Evolutionary conservation across 176 grass and related monocot species (phyloP).

Genomic region (Chrysopogon serrulatus): DNA sequence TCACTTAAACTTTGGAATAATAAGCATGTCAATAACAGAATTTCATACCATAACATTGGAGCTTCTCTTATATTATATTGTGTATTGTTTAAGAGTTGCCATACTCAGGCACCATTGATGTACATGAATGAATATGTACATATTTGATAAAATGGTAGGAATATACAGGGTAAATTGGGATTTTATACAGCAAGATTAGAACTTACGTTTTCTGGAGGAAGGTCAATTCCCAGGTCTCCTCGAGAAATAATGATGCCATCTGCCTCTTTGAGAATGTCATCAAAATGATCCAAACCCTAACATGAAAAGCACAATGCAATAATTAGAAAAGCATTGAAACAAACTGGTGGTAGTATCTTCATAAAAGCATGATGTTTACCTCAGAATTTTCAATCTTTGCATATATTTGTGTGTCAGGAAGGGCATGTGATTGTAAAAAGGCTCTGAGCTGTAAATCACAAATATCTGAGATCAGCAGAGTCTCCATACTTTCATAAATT

Average conservation of each 20-base stretch:
- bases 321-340: constrained; percentile 20
- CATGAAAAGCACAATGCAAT: constrained; percentile 20
- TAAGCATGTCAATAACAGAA: background rate
- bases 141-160: background rate
- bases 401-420: constrained; percentile 83
- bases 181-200: background rate
- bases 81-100: background rate
- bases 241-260: constrained; percentile 87
- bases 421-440: constrained; percentile 66
- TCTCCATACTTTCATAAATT: constrained; percentile 1
- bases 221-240: constrained; percentile 87
- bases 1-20: background rate
- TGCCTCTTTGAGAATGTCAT: constrained; percentile 94
- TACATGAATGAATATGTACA: constrained; percentile 12
- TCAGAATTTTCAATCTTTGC: constrained; percentile 88
- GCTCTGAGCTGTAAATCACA: constrained; percentile 69
- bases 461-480: constrained; percentile 19
- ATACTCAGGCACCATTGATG: background rate
- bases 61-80: background rate
- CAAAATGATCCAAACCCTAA: constrained; percentile 93
- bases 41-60: background rate
- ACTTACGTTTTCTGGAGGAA: constrained; percentile 87
- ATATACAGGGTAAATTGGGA: background rate
- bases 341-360: background rate
- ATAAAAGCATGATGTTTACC: constrained; percentile 34